A percentile compares a stretch with the other conserved stretches of the same genome.
Conservation (phyloP, 495 filamentous ascomycete species). For the Penicillium desertorum region DNA sequence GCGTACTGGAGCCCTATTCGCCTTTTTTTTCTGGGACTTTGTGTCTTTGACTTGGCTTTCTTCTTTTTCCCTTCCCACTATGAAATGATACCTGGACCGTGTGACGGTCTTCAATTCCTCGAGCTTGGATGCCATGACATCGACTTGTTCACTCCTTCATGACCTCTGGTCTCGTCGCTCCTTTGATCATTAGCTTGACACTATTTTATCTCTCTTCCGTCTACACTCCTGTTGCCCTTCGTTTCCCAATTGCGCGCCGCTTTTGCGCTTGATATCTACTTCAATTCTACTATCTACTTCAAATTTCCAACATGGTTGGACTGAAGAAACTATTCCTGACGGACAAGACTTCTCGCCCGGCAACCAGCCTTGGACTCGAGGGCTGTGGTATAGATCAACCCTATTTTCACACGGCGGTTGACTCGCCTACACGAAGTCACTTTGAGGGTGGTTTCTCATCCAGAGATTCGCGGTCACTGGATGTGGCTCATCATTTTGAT, state of each 20-base stretch:
- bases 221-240: neutral
- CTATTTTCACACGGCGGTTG: constrained; percentile 10
- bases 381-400: constrained; percentile 8
- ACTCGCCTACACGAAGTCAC: constrained; percentile 15
- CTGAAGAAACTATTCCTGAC: constrained; percentile 40
- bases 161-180: constrained; percentile 22
- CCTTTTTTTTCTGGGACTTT: neutral
- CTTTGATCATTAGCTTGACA: constrained; percentile 17
- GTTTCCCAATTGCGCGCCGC: constrained; percentile 5
- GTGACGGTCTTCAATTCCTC: constrained; percentile 16
- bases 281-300: neutral
- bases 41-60: constrained; percentile 12
- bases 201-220: constrained; percentile 1
- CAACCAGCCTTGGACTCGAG: constrained; percentile 14
- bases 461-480: constrained; percentile 20
- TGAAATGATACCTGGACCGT: constrained; percentile 17
- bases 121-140: constrained; percentile 25
- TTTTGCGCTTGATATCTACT: constrained; percentile 9
- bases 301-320: constrained; percentile 34
- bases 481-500: constrained; percentile 37
- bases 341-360: constrained; percentile 27
- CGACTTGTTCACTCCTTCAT: constrained; percentile 16
- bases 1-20: constrained; percentile 10
- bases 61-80: constrained; percentile 10
- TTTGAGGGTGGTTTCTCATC: constrained; percentile 11